These are phyloP conservation scores for Tilletiaria anomala DNA, from an alignment of 1,284 basidiomycete species.

Conservation along the genomic window DNA sequence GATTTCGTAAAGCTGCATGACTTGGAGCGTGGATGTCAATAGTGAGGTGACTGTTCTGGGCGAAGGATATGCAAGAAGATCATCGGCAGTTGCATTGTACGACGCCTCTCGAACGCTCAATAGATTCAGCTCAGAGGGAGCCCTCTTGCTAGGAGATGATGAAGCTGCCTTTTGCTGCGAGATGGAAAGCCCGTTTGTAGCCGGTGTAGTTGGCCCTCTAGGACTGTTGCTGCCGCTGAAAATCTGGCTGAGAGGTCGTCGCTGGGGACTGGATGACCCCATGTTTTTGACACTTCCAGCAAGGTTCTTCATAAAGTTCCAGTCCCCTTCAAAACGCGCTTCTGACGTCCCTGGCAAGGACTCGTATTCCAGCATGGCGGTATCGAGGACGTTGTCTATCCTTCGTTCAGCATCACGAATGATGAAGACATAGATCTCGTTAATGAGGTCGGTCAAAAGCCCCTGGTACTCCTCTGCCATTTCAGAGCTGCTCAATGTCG, in stretches of 20 bases:
- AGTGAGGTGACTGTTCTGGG: conserved; percentile 62
- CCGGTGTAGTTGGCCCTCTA: too few species aligned
- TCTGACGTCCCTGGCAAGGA: conserved; percentile 57
- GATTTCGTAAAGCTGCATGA: conserved; percentile 73
- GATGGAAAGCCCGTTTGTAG: too few species aligned
- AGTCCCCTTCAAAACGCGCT: conserved; percentile 84
- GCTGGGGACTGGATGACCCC: too few species aligned
- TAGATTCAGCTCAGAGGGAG: too few species aligned
- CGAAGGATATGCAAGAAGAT: too few species aligned
- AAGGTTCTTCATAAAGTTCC: conserved; percentile 44
- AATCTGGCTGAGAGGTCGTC: conserved; percentile 18
- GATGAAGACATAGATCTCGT: conserved; percentile 85
- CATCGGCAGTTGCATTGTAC: too few species aligned
- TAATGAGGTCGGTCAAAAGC: conserved; percentile 50
- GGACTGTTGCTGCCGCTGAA: too few species aligned
- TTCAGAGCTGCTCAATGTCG: conserved; percentile 9
- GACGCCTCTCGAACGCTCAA: too few species aligned
- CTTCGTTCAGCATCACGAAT: conserved; percentile 79
- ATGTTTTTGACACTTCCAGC: conserved; percentile 25
- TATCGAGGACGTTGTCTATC: conserved; percentile 73
- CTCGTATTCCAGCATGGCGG: conserved; percentile 68
- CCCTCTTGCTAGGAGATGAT: too few species aligned
- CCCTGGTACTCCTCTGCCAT: conserved; percentile 14
- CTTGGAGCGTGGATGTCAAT: conserved; percentile 70
- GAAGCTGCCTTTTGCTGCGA: too few species aligned